phyloP scores from a whole-genome alignment of 371 early-diverging fungal genomes.

The Mortierella sp. region DNA sequence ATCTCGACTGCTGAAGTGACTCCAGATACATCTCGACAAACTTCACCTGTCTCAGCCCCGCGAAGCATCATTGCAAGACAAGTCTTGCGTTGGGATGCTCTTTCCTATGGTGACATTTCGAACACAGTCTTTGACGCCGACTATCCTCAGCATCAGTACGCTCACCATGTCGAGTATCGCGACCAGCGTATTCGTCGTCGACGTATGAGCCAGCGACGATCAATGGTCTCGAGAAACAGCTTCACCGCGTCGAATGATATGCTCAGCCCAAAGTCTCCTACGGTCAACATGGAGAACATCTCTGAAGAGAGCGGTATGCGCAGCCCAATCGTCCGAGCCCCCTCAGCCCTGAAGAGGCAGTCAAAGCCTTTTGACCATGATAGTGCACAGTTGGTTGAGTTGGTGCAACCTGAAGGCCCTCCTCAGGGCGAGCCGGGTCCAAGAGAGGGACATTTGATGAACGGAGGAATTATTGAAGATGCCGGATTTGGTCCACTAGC shows the following conservation, averaged over 20 bases:
- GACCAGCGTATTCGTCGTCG: not conserved
- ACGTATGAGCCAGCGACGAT: not conserved
- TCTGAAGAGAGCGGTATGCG: too few species aligned
- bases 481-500: conserved; percentile 20
- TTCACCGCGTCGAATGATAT: too few species aligned
- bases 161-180: conserved; percentile 4
- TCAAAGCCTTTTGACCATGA: too few species aligned
- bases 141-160: conserved; percentile 5
- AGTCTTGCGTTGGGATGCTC: conserved; percentile 47
- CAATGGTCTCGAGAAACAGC: too few species aligned
- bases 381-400: not conserved
- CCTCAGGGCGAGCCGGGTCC: conserved; percentile 22
- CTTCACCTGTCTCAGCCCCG: conserved; percentile 6
- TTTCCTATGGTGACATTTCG: conserved; percentile 36
- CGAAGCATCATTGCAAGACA: conserved; percentile 40
- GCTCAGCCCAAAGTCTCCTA: too few species aligned
- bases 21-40: not conserved
- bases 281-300: too few species aligned
- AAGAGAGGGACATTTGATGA: conserved; percentile 4
- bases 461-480: not conserved
- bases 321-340: too few species aligned
- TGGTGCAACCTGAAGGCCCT: conserved; percentile 11
- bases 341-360: too few species aligned
- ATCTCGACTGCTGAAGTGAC: conserved; percentile 15
- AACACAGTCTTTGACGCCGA: conserved; percentile 46